Base-by-base conservation (phyloP, 2,329 filamentous ascomycete genomes). In the Teratosphaeria zuluensis region DNA sequence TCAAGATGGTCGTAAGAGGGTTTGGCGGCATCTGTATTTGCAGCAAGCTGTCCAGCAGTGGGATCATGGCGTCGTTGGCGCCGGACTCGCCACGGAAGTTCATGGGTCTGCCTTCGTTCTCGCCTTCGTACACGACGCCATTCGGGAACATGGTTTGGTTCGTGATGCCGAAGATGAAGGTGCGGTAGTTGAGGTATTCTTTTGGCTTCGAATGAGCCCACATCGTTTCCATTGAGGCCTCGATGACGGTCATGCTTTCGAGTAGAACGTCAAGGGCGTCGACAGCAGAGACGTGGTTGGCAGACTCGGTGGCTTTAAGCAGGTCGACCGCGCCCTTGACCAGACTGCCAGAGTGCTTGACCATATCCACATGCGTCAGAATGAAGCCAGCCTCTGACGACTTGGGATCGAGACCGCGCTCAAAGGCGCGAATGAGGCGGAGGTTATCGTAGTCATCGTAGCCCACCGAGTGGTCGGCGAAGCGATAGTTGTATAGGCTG, bases 161-260 rank as follows among this genome's bases (percentile, higher is more conserved):
- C 1, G 90, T 95, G 74, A 96, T 96, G 66, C 92, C 92, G 70
- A 96, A 96, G 77, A 96, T 96, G 78, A 96, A 96, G 11, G 92
- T 95, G 48, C 92, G 88, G 83, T 96, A 96, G 65, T 84, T 87
- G 60, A 88, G 90, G 76, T 96, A 96, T 65, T 90, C 84, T 19
- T 82, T 81, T 2, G 92, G 92, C 66, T 89, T 88, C 58, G 89
- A 94, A 73, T 91, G 89, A 61, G 81, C 81, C 92, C 92, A 96
- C 92, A 97, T 97, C 52, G 79, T 65, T 55, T 72, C 69, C 70
- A 72, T 72, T 30, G 65, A 68, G 48, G 35, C 65, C 59, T 72
- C 69, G 24, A 72, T 67, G 32, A 63, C 62, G 4, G 61, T 59
- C 69, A 72, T 72, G n/a, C 69, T 68, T 30, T 64, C 60, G 16